Percentiles rank a stretch among this genome's conserved stretches.
phyloP scores from a whole-genome alignment of 257 asterid species.

The Paraleonurus japonicus region DNA sequence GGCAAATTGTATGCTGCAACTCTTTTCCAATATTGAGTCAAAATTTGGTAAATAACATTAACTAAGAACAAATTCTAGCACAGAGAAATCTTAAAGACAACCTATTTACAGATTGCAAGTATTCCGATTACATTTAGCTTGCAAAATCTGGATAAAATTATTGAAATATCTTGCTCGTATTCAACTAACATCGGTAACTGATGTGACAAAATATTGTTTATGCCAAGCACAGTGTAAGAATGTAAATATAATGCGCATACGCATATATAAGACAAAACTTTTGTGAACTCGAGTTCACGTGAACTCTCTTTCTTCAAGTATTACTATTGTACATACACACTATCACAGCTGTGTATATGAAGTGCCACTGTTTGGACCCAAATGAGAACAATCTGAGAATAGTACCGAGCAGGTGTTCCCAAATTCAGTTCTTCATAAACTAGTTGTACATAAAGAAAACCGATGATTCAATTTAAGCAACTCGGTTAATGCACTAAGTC shows the following conservation, averaged over 20 bases:
- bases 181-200: not conserved
- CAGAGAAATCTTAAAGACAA: not conserved
- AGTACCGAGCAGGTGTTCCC: not conserved
- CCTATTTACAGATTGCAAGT: not conserved
- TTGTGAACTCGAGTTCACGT: too few relatives aligned
- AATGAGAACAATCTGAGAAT: not conserved
- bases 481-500: not conserved
- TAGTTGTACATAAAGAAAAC: not conserved
- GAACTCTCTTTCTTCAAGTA: too few relatives aligned
- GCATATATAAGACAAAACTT: not conserved
- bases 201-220: not conserved
- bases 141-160: not conserved
- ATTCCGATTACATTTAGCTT: not conserved
- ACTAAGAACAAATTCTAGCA: not conserved
- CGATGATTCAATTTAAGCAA: not conserved
- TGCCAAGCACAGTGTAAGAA: not conserved
- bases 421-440: not conserved
- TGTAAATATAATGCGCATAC: not conserved
- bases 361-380: too few relatives aligned
- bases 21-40: conserved; percentile 12
- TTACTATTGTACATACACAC: too few relatives aligned
- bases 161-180: not conserved
- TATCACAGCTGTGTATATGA: too few relatives aligned
- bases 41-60: not conserved
- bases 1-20: not conserved